These are phyloP conservation scores for Podila clonocystis DNA, from an alignment of 192 early-diverging fungal genomes.

Conservation along the genomic window DNA sequence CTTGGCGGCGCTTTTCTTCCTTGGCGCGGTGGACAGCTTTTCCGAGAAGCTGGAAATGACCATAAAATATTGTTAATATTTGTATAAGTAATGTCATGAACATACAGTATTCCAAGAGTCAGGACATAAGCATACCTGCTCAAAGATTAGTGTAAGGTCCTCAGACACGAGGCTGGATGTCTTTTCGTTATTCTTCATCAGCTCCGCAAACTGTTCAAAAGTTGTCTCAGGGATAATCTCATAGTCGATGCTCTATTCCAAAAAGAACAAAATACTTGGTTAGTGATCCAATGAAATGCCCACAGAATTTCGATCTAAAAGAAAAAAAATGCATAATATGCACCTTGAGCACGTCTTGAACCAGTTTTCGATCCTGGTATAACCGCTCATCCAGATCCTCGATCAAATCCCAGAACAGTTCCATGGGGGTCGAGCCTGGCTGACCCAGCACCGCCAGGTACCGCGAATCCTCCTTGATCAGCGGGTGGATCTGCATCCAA, in stretches of 20 bases:
- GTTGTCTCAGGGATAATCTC: constrained; percentile 58
- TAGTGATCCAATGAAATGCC: not conserved
- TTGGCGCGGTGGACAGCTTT: constrained; percentile 68
- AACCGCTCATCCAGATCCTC: constrained; percentile 82
- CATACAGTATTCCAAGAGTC: too few species aligned
- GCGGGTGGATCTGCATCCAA: constrained; percentile 89
- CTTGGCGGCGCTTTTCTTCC: constrained; percentile 77
- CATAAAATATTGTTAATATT: too few species aligned
- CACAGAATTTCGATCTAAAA: not conserved
- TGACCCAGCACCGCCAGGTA: constrained; percentile 81
- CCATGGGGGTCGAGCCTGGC: constrained; percentile 86
- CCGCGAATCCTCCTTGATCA: constrained; percentile 73
- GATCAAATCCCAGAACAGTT: constrained; percentile 94
- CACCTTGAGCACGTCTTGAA: constrained; percentile 71
- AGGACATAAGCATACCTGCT: constrained; percentile 53
- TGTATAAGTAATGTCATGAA: too few species aligned
- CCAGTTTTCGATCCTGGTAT: constrained; percentile 71
- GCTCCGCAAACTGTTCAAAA: constrained; percentile 50
- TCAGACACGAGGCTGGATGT: constrained; percentile 27
- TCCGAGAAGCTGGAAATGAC: constrained; percentile 32
- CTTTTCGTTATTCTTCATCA: constrained; percentile 43
- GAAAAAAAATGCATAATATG: not conserved
- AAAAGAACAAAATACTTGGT: not conserved
- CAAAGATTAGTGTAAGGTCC: constrained; percentile 60
- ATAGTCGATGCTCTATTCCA: constrained; percentile 52